Conservation (phyloP, 495 filamentous ascomycete genomes). For the Cudoniella acicularis region DNA sequence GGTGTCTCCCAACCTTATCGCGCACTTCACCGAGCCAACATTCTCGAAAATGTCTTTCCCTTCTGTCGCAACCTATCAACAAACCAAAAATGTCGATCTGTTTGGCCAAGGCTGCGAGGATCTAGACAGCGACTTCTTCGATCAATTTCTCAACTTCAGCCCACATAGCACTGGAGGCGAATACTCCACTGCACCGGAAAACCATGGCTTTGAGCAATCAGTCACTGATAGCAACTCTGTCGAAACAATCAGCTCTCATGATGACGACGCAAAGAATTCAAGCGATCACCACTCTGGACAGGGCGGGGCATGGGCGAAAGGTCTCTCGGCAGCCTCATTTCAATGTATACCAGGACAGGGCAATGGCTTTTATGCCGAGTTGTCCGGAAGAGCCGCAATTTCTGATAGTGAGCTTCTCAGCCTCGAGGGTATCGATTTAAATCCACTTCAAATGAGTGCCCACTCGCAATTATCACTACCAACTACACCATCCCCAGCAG, state of each 20-base stretch:
- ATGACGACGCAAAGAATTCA: background rate
- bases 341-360: background rate
- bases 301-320: slow-evolving; percentile 2
- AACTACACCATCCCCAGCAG: slow-evolving; percentile 10
- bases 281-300: background rate
- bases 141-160: slow-evolving; percentile 24
- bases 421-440: slow-evolving; percentile 21
- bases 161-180: slow-evolving; percentile 1
- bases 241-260: background rate
- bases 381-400: slow-evolving; percentile 16
- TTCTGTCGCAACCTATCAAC: slow-evolving; percentile 2
- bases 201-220: background rate
- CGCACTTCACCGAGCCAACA: background rate
- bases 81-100: slow-evolving; percentile 5
- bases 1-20: background rate
- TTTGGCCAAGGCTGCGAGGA: slow-evolving; percentile 18
- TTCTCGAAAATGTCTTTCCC: slow-evolving; percentile 22
- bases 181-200: slow-evolving; percentile 3
- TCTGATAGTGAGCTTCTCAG: slow-evolving; percentile 26
- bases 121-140: slow-evolving; percentile 26
- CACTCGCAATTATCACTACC: slow-evolving; percentile 12
- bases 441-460: slow-evolving; percentile 10
- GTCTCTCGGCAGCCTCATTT: background rate
- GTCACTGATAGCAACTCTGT: background rate
- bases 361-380: slow-evolving; percentile 21